phyloP scores from a whole-genome alignment of 2,329 filamentous ascomycete species.

The Metarhizium album region DNA sequence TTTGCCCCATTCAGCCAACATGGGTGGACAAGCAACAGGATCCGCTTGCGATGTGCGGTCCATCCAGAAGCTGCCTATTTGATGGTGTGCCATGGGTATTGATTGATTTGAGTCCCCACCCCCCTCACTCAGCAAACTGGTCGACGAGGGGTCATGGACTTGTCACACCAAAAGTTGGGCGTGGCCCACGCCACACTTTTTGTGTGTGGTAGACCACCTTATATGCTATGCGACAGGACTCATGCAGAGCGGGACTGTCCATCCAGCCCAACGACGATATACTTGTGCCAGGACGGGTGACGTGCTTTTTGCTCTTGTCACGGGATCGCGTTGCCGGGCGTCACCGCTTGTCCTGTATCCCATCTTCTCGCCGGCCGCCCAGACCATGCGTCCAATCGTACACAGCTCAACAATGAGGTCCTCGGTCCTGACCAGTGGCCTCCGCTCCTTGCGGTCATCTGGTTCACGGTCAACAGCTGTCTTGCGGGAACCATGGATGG shows the following conservation, averaged over 20 bases:
- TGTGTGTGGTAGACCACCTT: too few species aligned
- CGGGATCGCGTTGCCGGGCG: background rate
- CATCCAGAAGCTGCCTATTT: background rate
- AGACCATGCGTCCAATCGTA: background rate
- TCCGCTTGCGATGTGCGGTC: conserved; percentile 1
- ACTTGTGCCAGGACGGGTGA: background rate
- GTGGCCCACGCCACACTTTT: too few species aligned
- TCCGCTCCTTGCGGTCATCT: conserved; percentile 5
- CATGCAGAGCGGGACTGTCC: conserved; percentile 1
- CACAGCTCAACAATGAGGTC: conserved; percentile 3
- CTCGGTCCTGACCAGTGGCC: conserved; percentile 3
- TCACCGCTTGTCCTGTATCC: background rate
- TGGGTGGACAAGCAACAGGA: background rate
- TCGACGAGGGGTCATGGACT: background rate
- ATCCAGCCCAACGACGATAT: background rate
- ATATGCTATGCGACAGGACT: too few species aligned
- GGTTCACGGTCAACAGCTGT: conserved; percentile 1
- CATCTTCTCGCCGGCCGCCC: background rate
- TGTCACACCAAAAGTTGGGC: too few species aligned
- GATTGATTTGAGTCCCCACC: background rate
- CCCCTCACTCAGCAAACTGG: background rate
- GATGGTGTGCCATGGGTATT: background rate
- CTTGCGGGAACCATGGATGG: conserved; percentile 5
- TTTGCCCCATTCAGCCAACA: background rate
- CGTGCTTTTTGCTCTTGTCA: background rate